phyloP scores from a whole-genome alignment of 208 protist species.

The Lotmaria passim region DNA sequence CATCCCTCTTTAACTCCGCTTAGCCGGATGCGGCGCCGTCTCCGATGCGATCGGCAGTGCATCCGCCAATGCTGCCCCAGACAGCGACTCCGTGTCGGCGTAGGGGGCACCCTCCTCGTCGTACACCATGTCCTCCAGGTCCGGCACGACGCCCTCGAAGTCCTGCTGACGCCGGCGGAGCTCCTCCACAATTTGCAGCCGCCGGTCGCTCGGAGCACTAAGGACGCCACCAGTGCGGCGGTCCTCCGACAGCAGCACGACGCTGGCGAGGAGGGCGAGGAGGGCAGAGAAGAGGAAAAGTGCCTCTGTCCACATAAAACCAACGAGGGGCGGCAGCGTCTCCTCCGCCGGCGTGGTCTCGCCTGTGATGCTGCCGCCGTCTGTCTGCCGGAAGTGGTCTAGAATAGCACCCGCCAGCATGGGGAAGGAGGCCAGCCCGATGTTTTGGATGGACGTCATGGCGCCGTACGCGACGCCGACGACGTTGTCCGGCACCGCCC shows the following conservation, averaged over 20 bases:
- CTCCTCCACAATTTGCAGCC: constrained; percentile 42
- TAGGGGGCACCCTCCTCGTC: constrained; percentile 11
- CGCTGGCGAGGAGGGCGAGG: constrained; percentile 47
- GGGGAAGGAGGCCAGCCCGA: constrained; percentile 77
- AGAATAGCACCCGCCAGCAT: constrained; percentile 71
- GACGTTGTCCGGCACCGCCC: constrained; percentile 66
- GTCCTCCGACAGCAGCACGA: constrained; percentile 64
- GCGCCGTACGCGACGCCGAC: constrained; percentile 88
- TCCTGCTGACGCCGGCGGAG: constrained; percentile 24
- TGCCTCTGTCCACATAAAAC: constrained; percentile 64
- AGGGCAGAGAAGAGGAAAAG: constrained; percentile 56
- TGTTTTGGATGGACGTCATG: constrained; percentile 93
- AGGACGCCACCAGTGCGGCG: constrained; percentile 53
- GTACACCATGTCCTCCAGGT: constrained; percentile 22
- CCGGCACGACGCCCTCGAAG: constrained; percentile 27
- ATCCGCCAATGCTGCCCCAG: constrained; percentile 3
- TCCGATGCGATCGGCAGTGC: not conserved
- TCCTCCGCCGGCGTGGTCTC: constrained; percentile 9
- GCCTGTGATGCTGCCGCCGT: not conserved
- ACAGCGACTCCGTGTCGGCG: not conserved
- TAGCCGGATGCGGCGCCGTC: not conserved
- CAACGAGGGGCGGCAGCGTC: constrained; percentile 55
- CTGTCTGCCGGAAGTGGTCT: constrained; percentile 43
- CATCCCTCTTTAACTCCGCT: constrained; percentile 1
- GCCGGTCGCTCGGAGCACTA: constrained; percentile 40